These are phyloP conservation scores for Hordeum marinum DNA, from an alignment of 176 grass and related monocot genomes.

Conservation along the genomic window DNA sequence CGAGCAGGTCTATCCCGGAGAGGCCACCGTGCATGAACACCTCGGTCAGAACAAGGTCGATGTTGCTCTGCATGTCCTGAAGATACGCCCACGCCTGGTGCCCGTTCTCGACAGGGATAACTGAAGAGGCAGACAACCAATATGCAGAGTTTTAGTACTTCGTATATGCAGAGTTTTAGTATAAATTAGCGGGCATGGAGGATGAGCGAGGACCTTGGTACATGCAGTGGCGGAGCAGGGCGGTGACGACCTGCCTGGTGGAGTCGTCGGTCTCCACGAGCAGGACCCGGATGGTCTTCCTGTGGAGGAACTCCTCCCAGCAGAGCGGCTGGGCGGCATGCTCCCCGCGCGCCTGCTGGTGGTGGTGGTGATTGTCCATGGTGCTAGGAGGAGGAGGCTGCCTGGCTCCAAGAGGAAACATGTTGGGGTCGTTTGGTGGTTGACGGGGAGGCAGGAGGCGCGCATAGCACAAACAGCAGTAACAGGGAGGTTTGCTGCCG, in stretches of 20 bases:
- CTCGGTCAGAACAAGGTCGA: constrained; percentile 87
- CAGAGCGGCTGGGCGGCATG: neutral
- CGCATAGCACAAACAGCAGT: too few relatives aligned
- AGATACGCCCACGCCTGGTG: constrained; percentile 77
- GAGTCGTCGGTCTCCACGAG: constrained; percentile 3
- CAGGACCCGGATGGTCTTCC: constrained; percentile 9
- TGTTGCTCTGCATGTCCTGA: constrained; percentile 48
- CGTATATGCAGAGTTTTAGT: too few relatives aligned
- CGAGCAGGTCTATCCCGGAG: constrained; percentile 61
- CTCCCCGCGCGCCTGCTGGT: neutral
- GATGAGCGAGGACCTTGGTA: neutral
- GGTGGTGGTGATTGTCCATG: neutral
- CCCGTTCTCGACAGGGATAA: constrained; percentile 56
- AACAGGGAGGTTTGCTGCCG: too few relatives aligned
- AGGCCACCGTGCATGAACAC: constrained; percentile 45
- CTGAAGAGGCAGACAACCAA: constrained; percentile 12
- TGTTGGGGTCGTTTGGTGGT: neutral
- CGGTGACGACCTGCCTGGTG: constrained; percentile 1
- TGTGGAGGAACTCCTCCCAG: constrained; percentile 6
- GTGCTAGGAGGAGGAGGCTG: neutral
- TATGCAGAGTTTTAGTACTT: neutral
- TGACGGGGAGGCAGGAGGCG: neutral
- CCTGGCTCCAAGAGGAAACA: neutral
- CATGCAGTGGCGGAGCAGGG: constrained; percentile 4
- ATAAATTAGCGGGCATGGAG: neutral